phyloP scores from a whole-genome alignment of 2,329 filamentous ascomycete species.

The Colletotrichum sp. region DNA sequence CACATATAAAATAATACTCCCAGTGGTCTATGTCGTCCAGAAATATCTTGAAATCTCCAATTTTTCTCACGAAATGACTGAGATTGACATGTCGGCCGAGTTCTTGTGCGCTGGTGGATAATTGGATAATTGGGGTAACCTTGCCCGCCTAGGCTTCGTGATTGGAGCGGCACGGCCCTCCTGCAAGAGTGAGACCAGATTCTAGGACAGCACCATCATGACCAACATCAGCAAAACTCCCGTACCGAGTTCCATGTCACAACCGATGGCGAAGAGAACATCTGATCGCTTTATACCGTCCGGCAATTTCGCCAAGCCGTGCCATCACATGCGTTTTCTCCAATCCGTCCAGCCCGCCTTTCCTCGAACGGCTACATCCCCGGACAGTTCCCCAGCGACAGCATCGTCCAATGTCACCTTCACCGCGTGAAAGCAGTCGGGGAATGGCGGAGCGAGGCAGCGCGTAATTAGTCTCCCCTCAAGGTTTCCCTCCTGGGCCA shows the following conservation, averaged over 20 bases:
- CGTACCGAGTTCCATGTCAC: neutral
- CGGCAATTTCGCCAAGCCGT: neutral
- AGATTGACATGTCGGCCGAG: neutral
- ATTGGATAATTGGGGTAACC: neutral
- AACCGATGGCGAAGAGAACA: neutral
- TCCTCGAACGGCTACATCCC: neutral
- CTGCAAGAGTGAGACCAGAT: neutral
- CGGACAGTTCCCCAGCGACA: neutral
- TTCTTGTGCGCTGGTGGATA: neutral
- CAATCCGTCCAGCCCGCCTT: neutral
- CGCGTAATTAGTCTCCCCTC: neutral
- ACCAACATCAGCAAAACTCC: neutral
- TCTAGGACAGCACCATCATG: neutral
- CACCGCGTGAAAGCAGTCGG: neutral
- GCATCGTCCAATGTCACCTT: neutral
- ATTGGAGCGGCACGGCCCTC: constrained; percentile 6
- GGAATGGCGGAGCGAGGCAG: neutral
- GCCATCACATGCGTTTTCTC: neutral
- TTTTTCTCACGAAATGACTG: neutral
- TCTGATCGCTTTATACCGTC: neutral
- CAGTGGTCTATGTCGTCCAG: neutral
- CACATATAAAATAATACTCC: neutral
- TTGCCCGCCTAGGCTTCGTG: neutral
- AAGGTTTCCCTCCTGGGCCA: neutral
- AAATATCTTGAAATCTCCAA: neutral